Evolutionary conservation across 2,329 filamentous ascomycete genomes (phyloP), one percentile per base, ranked within the genome.

Genomic region (Cladosporium sphaerospermum): DNA sequence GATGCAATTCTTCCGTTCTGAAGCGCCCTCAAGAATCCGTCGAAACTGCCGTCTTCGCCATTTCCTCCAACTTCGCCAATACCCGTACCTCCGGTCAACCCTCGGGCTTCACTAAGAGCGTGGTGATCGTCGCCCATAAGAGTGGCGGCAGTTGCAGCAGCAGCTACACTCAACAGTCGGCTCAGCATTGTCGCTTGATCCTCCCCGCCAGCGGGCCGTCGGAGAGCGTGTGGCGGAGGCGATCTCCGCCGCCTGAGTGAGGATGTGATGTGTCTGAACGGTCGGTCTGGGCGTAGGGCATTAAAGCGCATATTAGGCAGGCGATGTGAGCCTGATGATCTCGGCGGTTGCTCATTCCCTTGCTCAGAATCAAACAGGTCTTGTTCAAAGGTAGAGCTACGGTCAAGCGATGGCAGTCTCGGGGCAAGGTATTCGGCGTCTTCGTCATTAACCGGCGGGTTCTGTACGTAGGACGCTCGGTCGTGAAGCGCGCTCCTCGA

Each of bases 161-260:
- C 82, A 31, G 82, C 82, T 18, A 83, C 75, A 44, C 82, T 83
- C 14, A 85, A 71, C 31, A 85, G 73, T 40, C 81, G 75, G 41
- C 82, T 83, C 32, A 85, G 69, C 63, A 77, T 71, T n/a, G 79
- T 79, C 3, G 80, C 81, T 61, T 83, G 81, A 61, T 85, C 82
- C 61, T 83, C 80, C 56, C 75, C 75, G 32, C 77, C 73, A 52
- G 77, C 66, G 28, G 77, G 66, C 50, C 62, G 52, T 14, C 59
- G 60, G 3, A 59, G 55, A 9, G 58, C 54, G 11, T 54, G 48
- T 47, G 57, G 47, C 16, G 57, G 57, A 10, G 81, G 70, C 18
- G 78, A 76, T 43, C 80, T 74, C 52, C 80, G 71, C 56, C 80
- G 72, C 54, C 81, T 73, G 11, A 79, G 60, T 23, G 71, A 70